Evolutionary conservation across 768 basidiomycete genomes (phyloP).

Genomic region (Amanita pseudoporphyria): DNA sequence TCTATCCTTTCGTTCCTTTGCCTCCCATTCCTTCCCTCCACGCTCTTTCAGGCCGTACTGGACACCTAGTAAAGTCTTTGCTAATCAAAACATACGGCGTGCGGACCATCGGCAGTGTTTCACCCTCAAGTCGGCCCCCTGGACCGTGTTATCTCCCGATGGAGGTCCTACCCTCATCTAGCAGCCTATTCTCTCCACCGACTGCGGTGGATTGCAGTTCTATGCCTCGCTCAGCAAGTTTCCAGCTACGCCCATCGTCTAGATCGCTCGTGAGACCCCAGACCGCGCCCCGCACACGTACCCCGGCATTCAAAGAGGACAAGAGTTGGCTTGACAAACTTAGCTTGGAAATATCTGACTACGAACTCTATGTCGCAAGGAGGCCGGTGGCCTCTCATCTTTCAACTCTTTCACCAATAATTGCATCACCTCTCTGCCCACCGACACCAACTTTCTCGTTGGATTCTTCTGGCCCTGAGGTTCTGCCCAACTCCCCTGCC

Average conservation of each 20-base stretch:
- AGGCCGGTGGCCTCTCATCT: slow-evolving; percentile 27
- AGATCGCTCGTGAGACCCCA: neutral
- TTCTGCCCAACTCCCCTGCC: slow-evolving; percentile 9
- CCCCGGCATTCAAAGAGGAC: neutral
- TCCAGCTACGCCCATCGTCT: neutral
- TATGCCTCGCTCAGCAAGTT: neutral
- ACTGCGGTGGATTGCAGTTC: neutral
- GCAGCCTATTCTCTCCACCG: neutral
- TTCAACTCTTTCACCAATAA: slow-evolving; percentile 45
- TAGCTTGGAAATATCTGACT: neutral
- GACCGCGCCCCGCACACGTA: neutral
- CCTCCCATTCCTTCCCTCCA: too few relatives aligned
- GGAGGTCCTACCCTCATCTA: slow-evolving; percentile 10
- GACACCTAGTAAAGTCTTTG: too few relatives aligned
- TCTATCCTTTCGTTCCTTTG: too few relatives aligned
- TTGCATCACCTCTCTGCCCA: slow-evolving; percentile 49
- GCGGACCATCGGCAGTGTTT: too few relatives aligned
- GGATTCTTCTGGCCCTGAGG: slow-evolving; percentile 11
- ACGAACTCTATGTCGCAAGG: slow-evolving; percentile 6
- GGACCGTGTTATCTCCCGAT: neutral
- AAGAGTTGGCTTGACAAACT: neutral
- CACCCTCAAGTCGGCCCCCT: neutral
- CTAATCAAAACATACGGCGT: too few relatives aligned
- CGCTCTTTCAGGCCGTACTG: too few relatives aligned
- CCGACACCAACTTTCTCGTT: slow-evolving; percentile 27